Evolutionary conservation across 139 green algal species (phyloP), one percentile per base, ranked within the genome.

Genomic region (Diplosphaera chodatii): DNA sequence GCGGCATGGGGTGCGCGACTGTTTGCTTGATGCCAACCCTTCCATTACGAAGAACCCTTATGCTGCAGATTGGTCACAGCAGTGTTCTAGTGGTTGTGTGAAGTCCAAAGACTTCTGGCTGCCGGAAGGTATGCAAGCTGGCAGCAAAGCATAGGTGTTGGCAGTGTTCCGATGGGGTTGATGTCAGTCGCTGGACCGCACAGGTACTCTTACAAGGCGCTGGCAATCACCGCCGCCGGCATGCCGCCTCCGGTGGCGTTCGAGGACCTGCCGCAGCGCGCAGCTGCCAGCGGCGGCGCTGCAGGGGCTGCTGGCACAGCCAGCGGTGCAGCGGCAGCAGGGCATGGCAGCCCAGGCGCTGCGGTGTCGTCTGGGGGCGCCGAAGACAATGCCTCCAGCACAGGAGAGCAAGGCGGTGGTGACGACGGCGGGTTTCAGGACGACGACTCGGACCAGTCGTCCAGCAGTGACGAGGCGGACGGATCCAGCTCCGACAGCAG

Each of bases 211-310:
- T 78, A 78, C 62, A 71, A 74, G 8, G 74, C 67, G 5, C 56
- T 78, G 28, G 74, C 67, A 25, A 74, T 78, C 56, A 67, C 72
- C 31, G 59, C 59, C 25, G 59, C 48, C 18, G 48, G 48, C 48
- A 59, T 59, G 48, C 48, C 48, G 48, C 48, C 48, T 10, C 48
- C 48, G 8, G 48, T 59, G 48, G 48, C 16, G 16, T 59, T 59
- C 48, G 48, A 59, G 48, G 48, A 25, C 16, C 48, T 59, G 16
- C 48, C 48, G 16, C 48, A 5, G 10, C 48, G 48, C 16, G 3
- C 48, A 5, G 13, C 48, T 25, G 3, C 48, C 16, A 5, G 13
- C 13, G 48, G 3, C 16, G 48, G 13, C 48, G 48, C 48, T 25
- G 3, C 48, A 59, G 37, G 37, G 37, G 48, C 48, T 59, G 48